Base-by-base conservation (phyloP, 2,329 filamentous ascomycete species). In the Dothideomycetes sp. region DNA sequence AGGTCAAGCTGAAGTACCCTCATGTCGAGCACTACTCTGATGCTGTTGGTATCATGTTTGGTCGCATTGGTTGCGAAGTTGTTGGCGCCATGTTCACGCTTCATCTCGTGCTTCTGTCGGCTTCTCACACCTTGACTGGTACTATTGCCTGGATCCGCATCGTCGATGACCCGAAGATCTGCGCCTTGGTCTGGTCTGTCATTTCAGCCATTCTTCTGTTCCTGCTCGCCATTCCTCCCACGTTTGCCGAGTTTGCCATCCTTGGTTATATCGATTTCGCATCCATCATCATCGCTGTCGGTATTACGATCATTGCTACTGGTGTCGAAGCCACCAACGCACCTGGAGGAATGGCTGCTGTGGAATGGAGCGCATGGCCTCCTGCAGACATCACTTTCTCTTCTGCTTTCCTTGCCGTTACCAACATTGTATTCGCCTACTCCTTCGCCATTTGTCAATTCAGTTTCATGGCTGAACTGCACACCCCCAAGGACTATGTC, bases 351-450 rank as follows among this genome's bases (percentile, higher is more conserved):
- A 44, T 60, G 12, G 44, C 49, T 11, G 51, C 45, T 8, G 57
- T 60, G 2, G 44, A 55, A 22, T 62, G 59, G 59, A 50, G 49
- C 20, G 47, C 53, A 8, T 61, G 58, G 56, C 59, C 60, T 13
- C 53, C 55, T 4, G 45, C 48, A 13, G 54, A 53, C 32, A 57
- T 56, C 4, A 54, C 58, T 13, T 55, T 83, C 33, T 64, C 67
- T 40, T 65, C 73, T 31, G 77, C 66, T n/a, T 80, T 83, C 57
- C 68, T 78, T 6, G 71, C 76, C 16, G 70, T 81, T 34, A 73
- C 70, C 53, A 84, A 85, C 63, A 85, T 86, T 42, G 70, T 83
- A 48, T 80, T 87, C 49, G 80, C 82, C 42, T 69, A 68, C 53
- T 64, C 61, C 24, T 68, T 68, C 49, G 63, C 64, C 37, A 63